Conservation (phyloP, 495 filamentous ascomycete genomes). For the Penicillium canariense region DNA sequence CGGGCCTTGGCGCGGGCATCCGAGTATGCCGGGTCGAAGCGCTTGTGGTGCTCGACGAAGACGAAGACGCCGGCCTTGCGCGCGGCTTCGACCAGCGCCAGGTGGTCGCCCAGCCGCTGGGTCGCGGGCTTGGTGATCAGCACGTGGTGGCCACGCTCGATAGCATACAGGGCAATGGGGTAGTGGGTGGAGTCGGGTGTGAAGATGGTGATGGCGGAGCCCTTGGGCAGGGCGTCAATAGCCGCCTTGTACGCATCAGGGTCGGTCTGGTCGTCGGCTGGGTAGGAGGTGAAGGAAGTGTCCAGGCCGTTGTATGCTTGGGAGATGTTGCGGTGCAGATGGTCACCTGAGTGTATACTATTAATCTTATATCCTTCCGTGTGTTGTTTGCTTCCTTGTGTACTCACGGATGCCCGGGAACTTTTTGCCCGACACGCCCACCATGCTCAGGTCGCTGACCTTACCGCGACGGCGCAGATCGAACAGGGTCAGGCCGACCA, state of each 20-base stretch:
- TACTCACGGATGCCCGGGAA: slow-evolving; percentile 84
- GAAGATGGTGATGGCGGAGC: slow-evolving; percentile 94
- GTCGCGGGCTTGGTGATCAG: slow-evolving; percentile 95
- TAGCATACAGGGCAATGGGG: slow-evolving; percentile 91
- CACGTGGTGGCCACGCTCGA: slow-evolving; percentile 81
- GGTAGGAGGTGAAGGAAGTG: slow-evolving; percentile 77
- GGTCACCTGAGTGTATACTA: slow-evolving; percentile 55
- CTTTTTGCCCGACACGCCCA: slow-evolving; percentile 81
- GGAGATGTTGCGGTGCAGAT: slow-evolving; percentile 84
- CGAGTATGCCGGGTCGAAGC: slow-evolving; percentile 87
- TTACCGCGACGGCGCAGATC: slow-evolving; percentile 86
- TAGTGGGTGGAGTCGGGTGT: slow-evolving; percentile 93
- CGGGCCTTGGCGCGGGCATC: slow-evolving; percentile 74
- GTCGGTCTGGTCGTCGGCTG: slow-evolving; percentile 66
- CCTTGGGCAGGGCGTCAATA: slow-evolving; percentile 78
- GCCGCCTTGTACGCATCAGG: slow-evolving; percentile 85
- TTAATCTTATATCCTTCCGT: neutral
- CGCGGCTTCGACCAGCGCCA: slow-evolving; percentile 66
- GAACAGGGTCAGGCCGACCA: slow-evolving; percentile 86
- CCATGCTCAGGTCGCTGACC: slow-evolving; percentile 84
- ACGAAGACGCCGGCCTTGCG: slow-evolving; percentile 80
- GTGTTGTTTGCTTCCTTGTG: neutral
- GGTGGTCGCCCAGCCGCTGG: slow-evolving; percentile 76
- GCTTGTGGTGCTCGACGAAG: slow-evolving; percentile 95
- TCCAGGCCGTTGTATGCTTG: slow-evolving; percentile 85